phyloP scores from a whole-genome alignment of 2,329 filamentous ascomycete species.

The Phaeosphaeriaceae sp. region DNA sequence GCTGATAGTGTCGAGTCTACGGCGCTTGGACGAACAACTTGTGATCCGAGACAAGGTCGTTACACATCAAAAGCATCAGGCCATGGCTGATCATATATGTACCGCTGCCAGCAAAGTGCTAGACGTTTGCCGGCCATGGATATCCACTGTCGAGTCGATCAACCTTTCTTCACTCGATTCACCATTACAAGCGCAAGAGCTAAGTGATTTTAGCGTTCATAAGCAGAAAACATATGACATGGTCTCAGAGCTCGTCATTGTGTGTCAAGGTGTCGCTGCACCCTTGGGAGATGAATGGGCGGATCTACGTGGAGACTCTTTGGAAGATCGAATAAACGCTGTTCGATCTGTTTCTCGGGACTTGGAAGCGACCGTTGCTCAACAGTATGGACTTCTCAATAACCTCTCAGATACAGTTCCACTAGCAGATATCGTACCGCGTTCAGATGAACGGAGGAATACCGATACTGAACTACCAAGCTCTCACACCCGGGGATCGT shows the following conservation, averaged over 20 bases:
- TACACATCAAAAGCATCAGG: conserved; percentile 76
- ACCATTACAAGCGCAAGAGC: conserved; percentile 80
- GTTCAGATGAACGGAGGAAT: conserved; percentile 49
- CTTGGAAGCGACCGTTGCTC: conserved; percentile 83
- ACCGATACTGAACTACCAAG: conserved; percentile 48
- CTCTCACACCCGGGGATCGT: conserved; percentile 38
- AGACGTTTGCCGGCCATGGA: conserved; percentile 89
- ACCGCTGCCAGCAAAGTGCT: conserved; percentile 78
- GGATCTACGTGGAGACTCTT: conserved; percentile 84
- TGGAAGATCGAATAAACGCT: conserved; percentile 84
- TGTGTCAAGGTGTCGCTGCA: conserved; percentile 89
- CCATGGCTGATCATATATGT: conserved; percentile 83
- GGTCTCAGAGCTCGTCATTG: conserved; percentile 84
- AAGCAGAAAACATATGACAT: conserved; percentile 96
- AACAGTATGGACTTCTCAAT: conserved; percentile 87
- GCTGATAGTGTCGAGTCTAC: conserved; percentile 82
- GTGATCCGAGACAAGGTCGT: conserved; percentile 80
- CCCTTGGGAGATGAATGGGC: conserved; percentile 96
- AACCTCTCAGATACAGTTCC: conserved; percentile 83
- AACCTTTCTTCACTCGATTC: conserved; percentile 81
- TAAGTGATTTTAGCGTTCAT: conserved; percentile 85
- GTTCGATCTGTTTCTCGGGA: conserved; percentile 79
- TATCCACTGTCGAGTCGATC: conserved; percentile 88
- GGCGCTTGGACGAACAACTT: conserved; percentile 85
- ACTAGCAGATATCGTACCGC: conserved; percentile 35